Percentiles rank a stretch among this genome's conserved stretches.
These are phyloP conservation scores for Selaginella tamariscina DNA, from an alignment of 75 land plant species.

Conservation along the genomic window DNA sequence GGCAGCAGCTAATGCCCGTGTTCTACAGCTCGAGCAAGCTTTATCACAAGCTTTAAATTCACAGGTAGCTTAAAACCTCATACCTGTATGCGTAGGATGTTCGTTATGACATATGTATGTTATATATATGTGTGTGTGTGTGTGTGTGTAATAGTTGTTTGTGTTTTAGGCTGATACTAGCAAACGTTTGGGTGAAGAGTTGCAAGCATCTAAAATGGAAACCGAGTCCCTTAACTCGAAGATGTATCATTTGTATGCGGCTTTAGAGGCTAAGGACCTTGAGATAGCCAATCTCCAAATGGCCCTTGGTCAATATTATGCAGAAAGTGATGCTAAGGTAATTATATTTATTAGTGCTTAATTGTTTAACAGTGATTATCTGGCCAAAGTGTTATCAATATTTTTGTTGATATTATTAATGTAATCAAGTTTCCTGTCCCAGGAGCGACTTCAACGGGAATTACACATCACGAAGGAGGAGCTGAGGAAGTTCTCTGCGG, in stretches of 20 bases:
- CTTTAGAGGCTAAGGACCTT: slow-evolving; percentile 59
- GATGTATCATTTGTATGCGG: slow-evolving; percentile 43
- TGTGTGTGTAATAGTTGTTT: too few species aligned
- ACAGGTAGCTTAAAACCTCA: too few species aligned
- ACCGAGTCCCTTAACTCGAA: slow-evolving; percentile 44
- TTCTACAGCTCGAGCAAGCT: slow-evolving; percentile 53
- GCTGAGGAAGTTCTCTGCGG: slow-evolving; percentile 39
- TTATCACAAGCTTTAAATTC: slow-evolving; percentile 45
- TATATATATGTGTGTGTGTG: too few species aligned
- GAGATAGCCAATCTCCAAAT: slow-evolving; percentile 91
- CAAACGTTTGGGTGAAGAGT: slow-evolving; percentile 31
- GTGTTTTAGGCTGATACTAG: slow-evolving; percentile 60
- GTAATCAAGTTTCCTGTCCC: background rate
- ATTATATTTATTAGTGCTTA: background rate
- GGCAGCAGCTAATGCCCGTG: slow-evolving; percentile 44
- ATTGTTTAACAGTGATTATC: background rate
- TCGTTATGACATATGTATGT: too few species aligned
- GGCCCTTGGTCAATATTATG: slow-evolving; percentile 93
- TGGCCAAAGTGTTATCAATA: background rate
- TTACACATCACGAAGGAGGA: slow-evolving; percentile 58
- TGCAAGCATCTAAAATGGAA: slow-evolving; percentile 46
- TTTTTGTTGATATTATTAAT: background rate
- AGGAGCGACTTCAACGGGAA: slow-evolving; percentile 72
- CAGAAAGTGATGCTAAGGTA: slow-evolving; percentile 98
- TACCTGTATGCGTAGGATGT: too few species aligned